phyloP scores from a whole-genome alignment of 2,329 filamentous ascomycete species.

The Nemania diffusa region DNA sequence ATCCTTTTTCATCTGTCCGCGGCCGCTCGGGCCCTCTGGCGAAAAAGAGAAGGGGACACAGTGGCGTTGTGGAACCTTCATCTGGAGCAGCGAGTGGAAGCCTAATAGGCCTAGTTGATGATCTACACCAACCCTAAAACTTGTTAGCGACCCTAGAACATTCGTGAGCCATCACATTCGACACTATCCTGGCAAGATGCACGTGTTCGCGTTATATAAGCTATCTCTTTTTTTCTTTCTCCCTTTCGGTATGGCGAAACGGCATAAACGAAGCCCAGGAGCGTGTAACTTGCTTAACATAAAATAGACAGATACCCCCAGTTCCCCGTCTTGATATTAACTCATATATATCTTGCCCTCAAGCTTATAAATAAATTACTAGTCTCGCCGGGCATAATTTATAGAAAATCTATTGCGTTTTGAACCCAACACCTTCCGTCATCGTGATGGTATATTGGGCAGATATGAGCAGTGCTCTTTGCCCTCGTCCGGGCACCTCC shows the following conservation, averaged over 20 bases:
- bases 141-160: not conserved
- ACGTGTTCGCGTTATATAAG: not conserved
- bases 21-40: constrained; percentile 85
- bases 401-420: too few species aligned
- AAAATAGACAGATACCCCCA: not conserved
- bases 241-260: not conserved
- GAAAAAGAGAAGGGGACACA: constrained; percentile 84
- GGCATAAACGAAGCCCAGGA: not conserved
- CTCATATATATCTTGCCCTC: not conserved
- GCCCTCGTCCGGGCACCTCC: too few species aligned
- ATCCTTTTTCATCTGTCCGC: constrained; percentile 71
- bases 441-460: too few species aligned
- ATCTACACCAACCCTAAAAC: not conserved
- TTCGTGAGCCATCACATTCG: not conserved
- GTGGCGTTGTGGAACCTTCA: constrained; percentile 90
- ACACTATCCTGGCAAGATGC: not conserved
- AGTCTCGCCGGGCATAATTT: too few species aligned
- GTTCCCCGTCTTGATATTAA: not conserved
- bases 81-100: constrained; percentile 72
- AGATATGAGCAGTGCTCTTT: too few species aligned
- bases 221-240: not conserved
- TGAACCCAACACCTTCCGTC: too few species aligned
- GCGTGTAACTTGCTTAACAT: not conserved
- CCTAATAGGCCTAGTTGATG: constrained; percentile 18
- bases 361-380: too few species aligned